A percentile compares a stretch with the other conserved stretches of the same genome.
Conservation (phyloP, 768 basidiomycete genomes). For the Xerocomellus chrysenteron region DNA sequence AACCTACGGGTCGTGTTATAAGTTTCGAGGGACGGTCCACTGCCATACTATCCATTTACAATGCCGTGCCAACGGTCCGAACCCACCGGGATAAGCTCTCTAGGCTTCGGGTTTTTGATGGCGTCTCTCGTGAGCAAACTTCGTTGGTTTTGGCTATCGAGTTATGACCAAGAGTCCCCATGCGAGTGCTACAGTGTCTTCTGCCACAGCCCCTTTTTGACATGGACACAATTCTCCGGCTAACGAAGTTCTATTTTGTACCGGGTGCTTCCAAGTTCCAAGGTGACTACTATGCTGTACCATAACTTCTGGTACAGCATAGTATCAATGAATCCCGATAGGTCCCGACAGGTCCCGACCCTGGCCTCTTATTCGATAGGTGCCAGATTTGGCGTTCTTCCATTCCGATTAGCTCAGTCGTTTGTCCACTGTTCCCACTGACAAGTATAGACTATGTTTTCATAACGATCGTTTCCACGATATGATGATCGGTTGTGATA, state of each 20-base stretch:
- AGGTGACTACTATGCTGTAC: too few species aligned
- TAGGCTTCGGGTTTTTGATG: not conserved
- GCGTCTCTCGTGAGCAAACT: not conserved
- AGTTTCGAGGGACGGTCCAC: not conserved
- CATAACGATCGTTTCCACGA: not conserved
- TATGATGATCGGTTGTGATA: too few species aligned
- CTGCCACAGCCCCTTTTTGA: not conserved
- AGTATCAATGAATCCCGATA: too few species aligned
- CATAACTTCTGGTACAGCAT: too few species aligned
- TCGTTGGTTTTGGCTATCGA: not conserved
- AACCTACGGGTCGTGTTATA: constrained; percentile 17
- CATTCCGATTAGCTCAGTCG: not conserved
- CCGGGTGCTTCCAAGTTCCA: not conserved
- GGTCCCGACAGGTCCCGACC: too few species aligned
- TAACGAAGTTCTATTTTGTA: not conserved
- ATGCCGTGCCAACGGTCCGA: not conserved
- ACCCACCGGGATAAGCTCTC: not conserved
- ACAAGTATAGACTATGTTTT: not conserved
- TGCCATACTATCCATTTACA: constrained; percentile 1
- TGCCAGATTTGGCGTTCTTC: not conserved
- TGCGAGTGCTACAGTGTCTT: not conserved
- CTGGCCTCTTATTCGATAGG: not conserved
- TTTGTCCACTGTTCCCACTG: not conserved
- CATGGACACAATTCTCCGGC: not conserved
- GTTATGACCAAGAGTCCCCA: not conserved